phyloP scores from a whole-genome alignment of 2,329 filamentous ascomycete genomes.

The Harringtonia aguacate region DNA sequence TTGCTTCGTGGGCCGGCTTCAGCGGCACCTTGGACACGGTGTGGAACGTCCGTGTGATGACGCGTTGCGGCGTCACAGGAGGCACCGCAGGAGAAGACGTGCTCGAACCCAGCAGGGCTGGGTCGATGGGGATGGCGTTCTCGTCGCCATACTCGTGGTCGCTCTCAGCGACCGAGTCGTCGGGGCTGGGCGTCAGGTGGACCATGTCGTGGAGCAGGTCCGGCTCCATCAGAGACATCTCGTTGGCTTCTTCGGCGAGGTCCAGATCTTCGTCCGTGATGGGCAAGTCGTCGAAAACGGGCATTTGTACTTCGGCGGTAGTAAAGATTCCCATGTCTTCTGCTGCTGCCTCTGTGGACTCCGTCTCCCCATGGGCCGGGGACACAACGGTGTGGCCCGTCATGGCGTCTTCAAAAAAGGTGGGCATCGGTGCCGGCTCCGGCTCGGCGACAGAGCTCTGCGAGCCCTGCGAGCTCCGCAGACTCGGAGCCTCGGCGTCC shows the following conservation, averaged over 20 bases:
- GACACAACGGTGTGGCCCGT: slow-evolving; percentile 21
- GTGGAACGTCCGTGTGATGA: slow-evolving; percentile 46
- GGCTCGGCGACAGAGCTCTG: too few species aligned
- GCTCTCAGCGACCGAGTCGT: slow-evolving; percentile 45
- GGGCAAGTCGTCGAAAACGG: slow-evolving; percentile 34
- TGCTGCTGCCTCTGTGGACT: background rate
- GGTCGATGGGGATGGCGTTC: slow-evolving; percentile 48
- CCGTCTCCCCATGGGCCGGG: background rate
- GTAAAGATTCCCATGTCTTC: background rate
- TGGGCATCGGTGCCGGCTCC: slow-evolving; percentile 15
- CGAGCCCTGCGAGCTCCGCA: too few species aligned
- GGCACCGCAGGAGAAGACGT: slow-evolving; percentile 16
- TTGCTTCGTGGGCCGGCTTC: slow-evolving; percentile 53
- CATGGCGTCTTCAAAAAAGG: slow-evolving; percentile 56
- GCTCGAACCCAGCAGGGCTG: slow-evolving; percentile 25
- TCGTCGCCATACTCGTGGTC: slow-evolving; percentile 60
- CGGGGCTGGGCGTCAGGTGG: slow-evolving; percentile 20
- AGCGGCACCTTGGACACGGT: slow-evolving; percentile 71
- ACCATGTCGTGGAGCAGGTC: slow-evolving; percentile 25
- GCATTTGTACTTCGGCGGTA: slow-evolving; percentile 16
- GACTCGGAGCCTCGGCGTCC: too few species aligned
- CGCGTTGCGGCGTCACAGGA: slow-evolving; percentile 47
- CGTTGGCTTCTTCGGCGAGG: slow-evolving; percentile 46
- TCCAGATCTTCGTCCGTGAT: slow-evolving; percentile 46
- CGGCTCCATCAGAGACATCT: slow-evolving; percentile 45